Evolutionary conservation across 495 filamentous ascomycete genomes (phyloP).

Genomic region (Penicillium tannophilum): DNA sequence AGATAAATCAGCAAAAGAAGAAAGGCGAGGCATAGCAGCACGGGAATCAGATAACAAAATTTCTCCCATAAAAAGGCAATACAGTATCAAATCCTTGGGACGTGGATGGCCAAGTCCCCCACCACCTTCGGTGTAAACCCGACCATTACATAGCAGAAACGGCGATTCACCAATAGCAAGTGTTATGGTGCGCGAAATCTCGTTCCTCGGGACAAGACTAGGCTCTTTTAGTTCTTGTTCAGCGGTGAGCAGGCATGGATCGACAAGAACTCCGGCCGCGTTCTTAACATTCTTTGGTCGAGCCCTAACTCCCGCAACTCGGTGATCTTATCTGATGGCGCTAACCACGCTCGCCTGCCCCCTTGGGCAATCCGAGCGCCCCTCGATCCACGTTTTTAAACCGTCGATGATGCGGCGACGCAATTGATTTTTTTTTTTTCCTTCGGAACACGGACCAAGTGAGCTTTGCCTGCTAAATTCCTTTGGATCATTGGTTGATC

Average conservation of each 20-base stretch:
- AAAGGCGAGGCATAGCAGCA: neutral
- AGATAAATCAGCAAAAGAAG: neutral
- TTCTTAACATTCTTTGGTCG: slow-evolving; percentile 4
- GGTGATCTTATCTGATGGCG: slow-evolving; percentile 39
- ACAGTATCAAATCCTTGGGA: slow-evolving; percentile 21
- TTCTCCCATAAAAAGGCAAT: neutral
- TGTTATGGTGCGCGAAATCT: slow-evolving; percentile 3
- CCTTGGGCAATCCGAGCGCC: slow-evolving; percentile 16
- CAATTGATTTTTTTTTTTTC: slow-evolving; percentile 6
- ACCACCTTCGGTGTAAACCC: slow-evolving; percentile 10
- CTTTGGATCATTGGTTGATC: slow-evolving; percentile 9
- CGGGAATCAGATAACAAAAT: neutral
- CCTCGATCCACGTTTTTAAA: slow-evolving; percentile 15
- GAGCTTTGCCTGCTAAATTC: slow-evolving; percentile 2
- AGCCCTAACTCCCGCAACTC: slow-evolving; percentile 19
- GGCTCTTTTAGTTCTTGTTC: slow-evolving; percentile 15
- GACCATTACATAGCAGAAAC: slow-evolving; percentile 31
- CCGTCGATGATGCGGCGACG: slow-evolving; percentile 17
- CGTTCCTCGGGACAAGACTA: slow-evolving; percentile 5
- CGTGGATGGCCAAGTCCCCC: slow-evolving; percentile 16
- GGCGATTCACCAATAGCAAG: slow-evolving; percentile 20
- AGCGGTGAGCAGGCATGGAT: slow-evolving; percentile 28
- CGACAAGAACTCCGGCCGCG: slow-evolving; percentile 12
- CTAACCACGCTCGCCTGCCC: slow-evolving; percentile 16
- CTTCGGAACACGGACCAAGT: slow-evolving; percentile 9